Base-by-base conservation (phyloP, 2,329 filamentous ascomycete genomes). In the Clonostachys solani region DNA sequence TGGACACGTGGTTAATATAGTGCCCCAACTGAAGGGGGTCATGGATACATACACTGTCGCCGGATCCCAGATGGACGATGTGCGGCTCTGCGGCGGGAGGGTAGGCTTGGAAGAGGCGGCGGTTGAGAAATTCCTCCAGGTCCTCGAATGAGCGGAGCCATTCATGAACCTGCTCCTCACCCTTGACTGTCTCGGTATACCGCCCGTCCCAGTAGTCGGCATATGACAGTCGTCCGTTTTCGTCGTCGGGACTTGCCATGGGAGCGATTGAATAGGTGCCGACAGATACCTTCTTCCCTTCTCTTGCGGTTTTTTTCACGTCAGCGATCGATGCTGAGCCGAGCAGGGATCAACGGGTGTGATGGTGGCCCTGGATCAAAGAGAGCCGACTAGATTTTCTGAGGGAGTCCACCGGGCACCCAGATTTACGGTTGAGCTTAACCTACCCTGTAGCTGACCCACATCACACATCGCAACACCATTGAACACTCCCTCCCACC, bases 1-100 rank as follows among this genome's bases (percentile, higher is more conserved):
- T 82, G 49, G 9, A 23, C 29, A 15, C 17, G 44, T 43, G 17
- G 40, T 47, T 38, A 46, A 12, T 23, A 36, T 48, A 16, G 19
- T 33, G 18, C 17, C 19, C 19, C 45, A 19, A 42, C 33, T 35
- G 18, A 43, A 12, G 33, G 16, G 37, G 37, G 5, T 47, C 43
- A 33, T n/a, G 64, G 66, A 17, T 57, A 80, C 78, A n/a, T 38
- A 18, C 36, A 58, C 78, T 82, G 53, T 82, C 77, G 8, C 79
- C 79, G 9, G 71, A 80, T 1, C 78, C 79, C 5, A 83, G 62
- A 58, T 83, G 78, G 13, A 83, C 54, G n/a, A 83, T 71, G 12
- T 59, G 49, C 1, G 72, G 72, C 15, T 63, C 54, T n/a, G 60
- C 55, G 0, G 61, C 52, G 0, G 66, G 50, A 1, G 55, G 49